These are phyloP conservation scores for Candida insectalens DNA, from an alignment of 805 yeast species.

Conservation along the genomic window DNA sequence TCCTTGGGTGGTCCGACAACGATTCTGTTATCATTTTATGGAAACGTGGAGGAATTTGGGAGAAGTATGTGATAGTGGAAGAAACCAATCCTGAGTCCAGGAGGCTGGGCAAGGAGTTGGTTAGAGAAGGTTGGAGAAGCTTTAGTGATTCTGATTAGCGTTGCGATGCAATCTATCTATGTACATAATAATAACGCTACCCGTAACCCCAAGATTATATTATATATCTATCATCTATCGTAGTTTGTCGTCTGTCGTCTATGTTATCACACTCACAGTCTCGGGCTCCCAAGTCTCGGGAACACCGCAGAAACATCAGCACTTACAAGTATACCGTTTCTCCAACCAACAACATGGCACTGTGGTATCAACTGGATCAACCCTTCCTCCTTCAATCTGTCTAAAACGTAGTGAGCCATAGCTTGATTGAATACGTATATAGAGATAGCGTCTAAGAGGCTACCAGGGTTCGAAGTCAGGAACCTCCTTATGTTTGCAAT, in stretches of 20 bases:
- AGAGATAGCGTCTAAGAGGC: conserved; percentile 1
- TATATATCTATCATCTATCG: conserved; percentile 1
- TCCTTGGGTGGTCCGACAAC: conserved; percentile 70
- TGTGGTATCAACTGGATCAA: conserved; percentile 5
- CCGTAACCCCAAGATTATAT: background rate
- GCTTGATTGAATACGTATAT: conserved; percentile 5
- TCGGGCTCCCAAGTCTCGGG: background rate
- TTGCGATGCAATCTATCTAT: too few species aligned
- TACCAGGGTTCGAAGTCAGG: background rate
- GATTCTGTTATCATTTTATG: conserved; percentile 68
- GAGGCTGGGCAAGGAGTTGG: conserved; percentile 38
- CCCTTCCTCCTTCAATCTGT: conserved; percentile 5
- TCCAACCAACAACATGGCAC: conserved; percentile 6
- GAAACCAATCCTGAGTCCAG: conserved; percentile 14
- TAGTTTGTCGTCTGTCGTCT: too few species aligned
- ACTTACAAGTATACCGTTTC: conserved; percentile 3
- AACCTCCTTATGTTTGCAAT: conserved; percentile 7
- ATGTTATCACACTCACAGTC: background rate
- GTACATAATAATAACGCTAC: too few species aligned
- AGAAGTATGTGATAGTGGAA: conserved; percentile 67
- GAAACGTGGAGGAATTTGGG: conserved; percentile 73
- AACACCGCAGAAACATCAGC: conserved; percentile 2
- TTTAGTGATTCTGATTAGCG: conserved; percentile 31
- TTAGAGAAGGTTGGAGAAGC: conserved; percentile 65
- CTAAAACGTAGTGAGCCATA: conserved; percentile 7